Conservation (phyloP, 495 filamentous ascomycete genomes). For the Aspergillus funiculosus region DNA sequence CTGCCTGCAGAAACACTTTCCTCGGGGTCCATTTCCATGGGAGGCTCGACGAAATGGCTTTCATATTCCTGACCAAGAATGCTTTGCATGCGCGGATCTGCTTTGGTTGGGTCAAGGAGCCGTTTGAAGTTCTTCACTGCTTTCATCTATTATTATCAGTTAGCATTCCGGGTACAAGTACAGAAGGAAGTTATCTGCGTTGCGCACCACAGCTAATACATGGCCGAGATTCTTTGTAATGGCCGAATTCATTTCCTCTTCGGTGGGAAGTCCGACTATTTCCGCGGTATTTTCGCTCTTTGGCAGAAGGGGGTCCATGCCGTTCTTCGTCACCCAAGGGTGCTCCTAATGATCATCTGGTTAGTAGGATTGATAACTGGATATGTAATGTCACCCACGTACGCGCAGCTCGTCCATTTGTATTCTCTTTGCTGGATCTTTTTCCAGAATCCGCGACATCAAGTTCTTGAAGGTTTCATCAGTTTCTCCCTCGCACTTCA, state of each 20-base stretch:
- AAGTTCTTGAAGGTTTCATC: constrained; percentile 61
- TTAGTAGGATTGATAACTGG: constrained; percentile 9
- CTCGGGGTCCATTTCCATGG: constrained; percentile 47
- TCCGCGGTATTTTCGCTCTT: constrained; percentile 82
- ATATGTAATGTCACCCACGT: constrained; percentile 25
- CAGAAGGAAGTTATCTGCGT: neutral
- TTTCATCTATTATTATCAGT: constrained; percentile 63
- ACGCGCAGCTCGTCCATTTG: constrained; percentile 77
- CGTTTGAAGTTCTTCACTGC: constrained; percentile 84
- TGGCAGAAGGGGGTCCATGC: constrained; percentile 72
- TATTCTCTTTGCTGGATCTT: constrained; percentile 72
- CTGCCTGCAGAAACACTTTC: constrained; percentile 30
- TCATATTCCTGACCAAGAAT: constrained; percentile 51
- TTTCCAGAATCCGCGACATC: constrained; percentile 63
- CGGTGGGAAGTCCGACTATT: constrained; percentile 71
- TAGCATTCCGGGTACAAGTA: neutral
- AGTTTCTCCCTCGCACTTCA: constrained; percentile 40
- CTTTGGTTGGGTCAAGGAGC: constrained; percentile 42
- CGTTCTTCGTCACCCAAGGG: constrained; percentile 85
- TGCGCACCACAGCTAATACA: constrained; percentile 73
- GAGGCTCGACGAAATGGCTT: constrained; percentile 52
- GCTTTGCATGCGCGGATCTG: constrained; percentile 47
- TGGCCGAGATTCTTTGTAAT: constrained; percentile 84
- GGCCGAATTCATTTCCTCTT: constrained; percentile 82
- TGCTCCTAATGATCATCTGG: constrained; percentile 57